A percentile compares a stretch with the other conserved stretches of the same genome.
These are phyloP conservation scores for Tephrocybe rancida DNA, from an alignment of 768 basidiomycete species.

Conservation along the genomic window DNA sequence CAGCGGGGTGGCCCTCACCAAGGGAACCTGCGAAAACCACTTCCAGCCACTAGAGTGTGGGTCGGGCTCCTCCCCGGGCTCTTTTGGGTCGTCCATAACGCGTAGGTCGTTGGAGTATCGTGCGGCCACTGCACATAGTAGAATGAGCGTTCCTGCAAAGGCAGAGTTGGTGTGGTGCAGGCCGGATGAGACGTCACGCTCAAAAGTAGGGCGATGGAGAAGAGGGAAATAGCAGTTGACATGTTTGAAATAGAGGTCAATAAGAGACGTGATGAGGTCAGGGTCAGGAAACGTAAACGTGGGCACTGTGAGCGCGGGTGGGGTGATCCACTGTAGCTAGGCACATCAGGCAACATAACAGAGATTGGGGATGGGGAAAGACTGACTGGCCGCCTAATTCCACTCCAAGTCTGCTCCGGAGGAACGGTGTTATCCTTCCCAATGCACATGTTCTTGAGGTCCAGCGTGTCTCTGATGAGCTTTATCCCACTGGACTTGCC, in stretches of 20 bases:
- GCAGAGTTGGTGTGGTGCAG: slow-evolving; percentile 49
- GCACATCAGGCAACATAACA: not conserved
- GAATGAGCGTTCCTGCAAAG: slow-evolving; percentile 63
- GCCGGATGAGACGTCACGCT: slow-evolving; percentile 47
- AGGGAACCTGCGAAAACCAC: slow-evolving; percentile 67
- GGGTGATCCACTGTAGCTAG: slow-evolving; percentile 29
- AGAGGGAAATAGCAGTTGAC: slow-evolving; percentile 64
- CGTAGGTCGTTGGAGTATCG: slow-evolving; percentile 61
- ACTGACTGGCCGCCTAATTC: not conserved
- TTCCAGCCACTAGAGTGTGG: slow-evolving; percentile 62
- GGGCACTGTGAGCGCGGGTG: slow-evolving; percentile 6
- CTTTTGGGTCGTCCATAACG: slow-evolving; percentile 35
- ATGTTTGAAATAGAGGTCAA: slow-evolving; percentile 66
- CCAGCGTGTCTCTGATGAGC: slow-evolving; percentile 52
- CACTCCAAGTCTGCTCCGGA: not conserved
- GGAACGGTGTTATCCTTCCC: slow-evolving; percentile 20
- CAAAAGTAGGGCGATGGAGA: slow-evolving; percentile 73
- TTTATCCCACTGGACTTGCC: slow-evolving; percentile 58
- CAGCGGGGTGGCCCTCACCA: slow-evolving; percentile 60
- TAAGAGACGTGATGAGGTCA: slow-evolving; percentile 52
- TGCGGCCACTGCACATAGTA: slow-evolving; percentile 73
- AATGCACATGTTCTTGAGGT: slow-evolving; percentile 56
- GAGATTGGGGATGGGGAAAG: not conserved
- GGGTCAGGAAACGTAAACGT: slow-evolving; percentile 49
- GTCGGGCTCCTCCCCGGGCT: not conserved